These are phyloP conservation scores for Daldinia vernicosa DNA, from an alignment of 495 filamentous ascomycete genomes.

Conservation along the genomic window DNA sequence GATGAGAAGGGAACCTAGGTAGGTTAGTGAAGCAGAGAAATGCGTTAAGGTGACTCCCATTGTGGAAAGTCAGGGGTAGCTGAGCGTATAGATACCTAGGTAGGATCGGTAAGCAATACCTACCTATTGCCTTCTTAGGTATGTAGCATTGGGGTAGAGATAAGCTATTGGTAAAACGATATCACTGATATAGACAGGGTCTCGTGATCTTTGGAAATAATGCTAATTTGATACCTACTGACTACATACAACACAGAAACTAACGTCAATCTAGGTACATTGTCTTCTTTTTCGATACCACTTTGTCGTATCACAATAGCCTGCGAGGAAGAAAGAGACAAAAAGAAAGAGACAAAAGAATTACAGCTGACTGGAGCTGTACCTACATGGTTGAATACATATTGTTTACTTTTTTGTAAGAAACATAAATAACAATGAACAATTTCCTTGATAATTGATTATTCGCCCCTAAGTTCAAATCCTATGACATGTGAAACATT, in stretches of 20 bases:
- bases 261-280: background rate
- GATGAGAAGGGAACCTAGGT: background rate
- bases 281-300: background rate
- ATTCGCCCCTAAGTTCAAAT: background rate
- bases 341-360: background rate
- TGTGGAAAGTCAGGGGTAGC: slow-evolving; percentile 23
- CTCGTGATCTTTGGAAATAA: background rate
- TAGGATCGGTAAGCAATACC: background rate
- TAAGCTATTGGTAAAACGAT: background rate
- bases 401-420: too few species aligned
- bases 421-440: background rate
- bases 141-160: background rate
- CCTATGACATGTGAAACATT: background rate
- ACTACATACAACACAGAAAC: background rate
- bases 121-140: background rate
- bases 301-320: background rate
- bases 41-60: slow-evolving; percentile 8
- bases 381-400: background rate
- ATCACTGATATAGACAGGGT: background rate
- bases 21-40: slow-evolving; percentile 10
- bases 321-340: background rate
- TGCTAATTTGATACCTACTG: background rate
- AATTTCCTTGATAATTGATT: background rate
- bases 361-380: background rate
- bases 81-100: background rate